Percentiles rank a stretch among this genome's conserved stretches.
Conservation (phyloP, 805 yeast species). For the Candida oleophila region DNA sequence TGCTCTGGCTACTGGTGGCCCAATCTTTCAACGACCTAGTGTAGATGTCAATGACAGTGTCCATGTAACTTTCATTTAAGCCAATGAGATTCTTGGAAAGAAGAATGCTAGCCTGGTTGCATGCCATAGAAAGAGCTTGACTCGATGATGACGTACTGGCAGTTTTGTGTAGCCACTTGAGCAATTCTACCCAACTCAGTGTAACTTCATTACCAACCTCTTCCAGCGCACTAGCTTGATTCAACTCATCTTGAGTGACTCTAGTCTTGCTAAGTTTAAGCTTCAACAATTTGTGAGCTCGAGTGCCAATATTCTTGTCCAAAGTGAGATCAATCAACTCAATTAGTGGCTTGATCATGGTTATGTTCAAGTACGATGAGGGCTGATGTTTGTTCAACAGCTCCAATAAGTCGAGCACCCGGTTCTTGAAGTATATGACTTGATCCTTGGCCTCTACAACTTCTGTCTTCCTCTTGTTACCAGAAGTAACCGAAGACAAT, state of each 20-base stretch:
- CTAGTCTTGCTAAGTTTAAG: conserved; percentile 54
- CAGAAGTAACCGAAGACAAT: conserved; percentile 47
- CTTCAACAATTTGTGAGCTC: conserved; percentile 72
- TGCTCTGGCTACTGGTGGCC: conserved; percentile 49
- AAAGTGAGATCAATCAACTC: conserved; percentile 62
- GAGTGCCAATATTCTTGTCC: conserved; percentile 68
- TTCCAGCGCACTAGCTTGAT: conserved; percentile 12
- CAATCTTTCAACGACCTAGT: conserved; percentile 55
- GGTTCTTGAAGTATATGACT: conserved; percentile 73
- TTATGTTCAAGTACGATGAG: conserved; percentile 37
- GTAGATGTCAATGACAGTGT: conserved; percentile 55
- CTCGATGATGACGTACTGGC: conserved; percentile 41
- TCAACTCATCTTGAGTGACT: conserved; percentile 21
- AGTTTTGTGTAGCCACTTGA: conserved; percentile 47
- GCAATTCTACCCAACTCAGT: conserved; percentile 20
- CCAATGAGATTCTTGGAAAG: conserved; percentile 53
- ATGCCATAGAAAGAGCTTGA: conserved; percentile 53
- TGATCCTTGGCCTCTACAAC: conserved; percentile 77
- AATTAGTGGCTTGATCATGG: conserved; percentile 55
- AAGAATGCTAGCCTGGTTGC: conserved; percentile 65
- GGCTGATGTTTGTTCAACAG: conserved; percentile 51
- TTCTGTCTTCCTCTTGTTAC: conserved; percentile 68
- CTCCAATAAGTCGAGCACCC: conserved; percentile 77
- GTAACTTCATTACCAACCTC: conserved; percentile 16
- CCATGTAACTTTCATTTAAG: conserved; percentile 35